Base-by-base conservation (phyloP, 257 asterid genomes). In the Nicotiana tabacum region DNA sequence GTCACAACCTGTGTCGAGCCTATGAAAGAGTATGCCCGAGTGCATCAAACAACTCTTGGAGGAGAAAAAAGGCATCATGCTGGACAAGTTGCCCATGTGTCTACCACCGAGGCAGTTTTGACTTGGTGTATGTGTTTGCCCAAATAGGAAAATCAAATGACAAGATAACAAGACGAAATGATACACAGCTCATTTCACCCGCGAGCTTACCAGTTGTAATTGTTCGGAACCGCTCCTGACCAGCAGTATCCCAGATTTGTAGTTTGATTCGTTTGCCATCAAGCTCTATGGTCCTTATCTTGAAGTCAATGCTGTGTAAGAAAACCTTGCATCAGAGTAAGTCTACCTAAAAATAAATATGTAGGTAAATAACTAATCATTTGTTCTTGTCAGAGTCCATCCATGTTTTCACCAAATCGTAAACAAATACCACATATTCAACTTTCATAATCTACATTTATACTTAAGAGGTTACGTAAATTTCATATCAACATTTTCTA, bases 231-330 rank as follows among this genome's bases (percentile, higher is more conserved):
- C 95, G 88, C 87, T 91, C 95, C 86, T 91, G 95, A 51, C 95
- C 95, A 77, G 92, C 93, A 67, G 95, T 91, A 85, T 91, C 95
- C 95, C 95, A 91, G 35, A 91, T 91, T 77, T 91, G 95, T 81
- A 91, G 85, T 83, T 90, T 91, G 86, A 91, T 91, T 84, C 93
- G 87, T 84, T 91, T 91, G 39, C 89, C 87, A 81, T 91, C 95
- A 72, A 91, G 93, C 89, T 91, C 95, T 64, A 91, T 84, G 61
- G 92, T 91, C 86, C 95, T 85, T 87, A 91, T 91, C 86, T 91
- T 91, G 86, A 91, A 91, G 87, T 91, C 95, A 87, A 90, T 91
- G 77, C 93, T 91, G 86, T 83, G 85, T 11, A 84, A 82, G 39
- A 84, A 66, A 67, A 67, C 80, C 70, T 30, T 51, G 3, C 7